Percentiles rank a stretch among this genome's conserved stretches.
phyloP scores from a whole-genome alignment of 116 monocot species.

The Zostera marina region DNA sequence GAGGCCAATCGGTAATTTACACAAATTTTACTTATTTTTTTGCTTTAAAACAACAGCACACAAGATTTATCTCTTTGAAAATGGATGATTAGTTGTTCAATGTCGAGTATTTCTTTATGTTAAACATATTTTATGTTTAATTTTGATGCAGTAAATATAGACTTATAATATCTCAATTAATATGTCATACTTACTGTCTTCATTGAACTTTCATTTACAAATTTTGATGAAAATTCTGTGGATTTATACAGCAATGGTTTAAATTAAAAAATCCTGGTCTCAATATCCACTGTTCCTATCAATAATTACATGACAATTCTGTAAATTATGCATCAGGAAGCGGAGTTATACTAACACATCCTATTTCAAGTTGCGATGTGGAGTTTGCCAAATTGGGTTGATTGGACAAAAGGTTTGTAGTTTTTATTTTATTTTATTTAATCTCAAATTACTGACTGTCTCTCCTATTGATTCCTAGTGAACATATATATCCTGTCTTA shows the following conservation, averaged over 20 bases:
- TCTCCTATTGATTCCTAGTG: neutral
- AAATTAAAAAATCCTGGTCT: neutral
- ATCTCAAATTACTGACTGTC: neutral
- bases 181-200: neutral
- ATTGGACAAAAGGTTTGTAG: conserved; percentile 69
- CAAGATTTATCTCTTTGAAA: neutral
- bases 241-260: too few species aligned
- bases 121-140: too few species aligned
- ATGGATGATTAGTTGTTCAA: neutral
- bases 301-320: neutral
- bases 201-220: neutral
- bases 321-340: conserved; percentile 24
- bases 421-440: too few species aligned
- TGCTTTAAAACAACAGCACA: neutral
- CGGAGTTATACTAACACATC: conserved; percentile 79
- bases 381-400: conserved; percentile 81
- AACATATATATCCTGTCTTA: neutral
- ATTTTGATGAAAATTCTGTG: too few species aligned
- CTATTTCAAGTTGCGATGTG: conserved; percentile 87
- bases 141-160: too few species aligned
- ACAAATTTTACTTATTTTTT: neutral
- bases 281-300: neutral
- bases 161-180: neutral
- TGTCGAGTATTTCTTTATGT: too few species aligned
- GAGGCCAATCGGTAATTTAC: conserved; percentile 48